phyloP scores from a whole-genome alignment of 176 grass and related monocot genomes.

The Carex cristatella region DNA sequence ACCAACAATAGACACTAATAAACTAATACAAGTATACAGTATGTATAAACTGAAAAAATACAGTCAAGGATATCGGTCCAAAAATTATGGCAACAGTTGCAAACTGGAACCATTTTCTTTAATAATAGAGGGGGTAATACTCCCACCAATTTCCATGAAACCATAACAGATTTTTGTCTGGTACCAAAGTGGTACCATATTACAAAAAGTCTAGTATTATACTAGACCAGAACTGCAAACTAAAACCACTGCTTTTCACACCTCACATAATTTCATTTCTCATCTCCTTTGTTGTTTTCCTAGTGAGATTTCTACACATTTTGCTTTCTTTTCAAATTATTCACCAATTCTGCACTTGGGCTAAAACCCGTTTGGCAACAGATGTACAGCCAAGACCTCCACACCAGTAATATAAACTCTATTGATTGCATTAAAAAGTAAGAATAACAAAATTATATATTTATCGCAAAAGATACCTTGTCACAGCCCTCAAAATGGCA shows the following conservation, averaged over 20 bases:
- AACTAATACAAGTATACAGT: not conserved
- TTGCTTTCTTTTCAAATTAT: not conserved
- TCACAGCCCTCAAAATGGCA: constrained; percentile 82
- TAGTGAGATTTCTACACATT: not conserved
- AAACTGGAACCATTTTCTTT: too few species aligned
- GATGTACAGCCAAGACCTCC: not conserved
- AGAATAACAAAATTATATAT: not conserved
- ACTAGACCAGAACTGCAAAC: not conserved
- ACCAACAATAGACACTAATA: too few species aligned
- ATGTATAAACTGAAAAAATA: not conserved
- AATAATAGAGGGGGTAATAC: too few species aligned
- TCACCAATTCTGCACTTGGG: not conserved
- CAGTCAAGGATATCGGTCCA: not conserved
- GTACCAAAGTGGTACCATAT: too few species aligned
- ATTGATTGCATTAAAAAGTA: not conserved
- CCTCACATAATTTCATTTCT: not conserved
- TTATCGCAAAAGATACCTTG: constrained; percentile 41
- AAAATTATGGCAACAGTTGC: not conserved
- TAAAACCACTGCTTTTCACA: not conserved
- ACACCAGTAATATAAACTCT: not conserved
- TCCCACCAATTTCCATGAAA: too few species aligned
- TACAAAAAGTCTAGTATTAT: too few species aligned
- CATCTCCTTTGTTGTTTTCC: not conserved
- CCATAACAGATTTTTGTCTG: too few species aligned
- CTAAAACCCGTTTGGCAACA: not conserved